These are phyloP conservation scores for Euphorbia peplus DNA, from an alignment of 345 rosid species.

Conservation along the genomic window DNA sequence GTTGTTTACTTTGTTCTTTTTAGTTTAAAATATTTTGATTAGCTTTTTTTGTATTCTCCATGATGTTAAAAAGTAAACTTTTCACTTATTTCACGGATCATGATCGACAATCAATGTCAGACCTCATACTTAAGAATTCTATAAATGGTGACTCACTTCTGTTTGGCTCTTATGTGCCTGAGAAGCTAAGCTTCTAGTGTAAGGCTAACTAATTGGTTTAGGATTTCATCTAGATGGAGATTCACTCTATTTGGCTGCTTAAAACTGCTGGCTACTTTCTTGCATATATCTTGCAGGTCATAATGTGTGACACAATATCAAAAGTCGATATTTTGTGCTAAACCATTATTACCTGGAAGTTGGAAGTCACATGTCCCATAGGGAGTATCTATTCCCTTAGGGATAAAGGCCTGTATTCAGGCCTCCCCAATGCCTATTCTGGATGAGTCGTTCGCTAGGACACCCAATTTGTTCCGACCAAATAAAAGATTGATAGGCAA, in stretches of 20 bases:
- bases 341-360: neutral
- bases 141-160: too few species aligned
- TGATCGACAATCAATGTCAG: neutral
- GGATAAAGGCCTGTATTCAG: neutral
- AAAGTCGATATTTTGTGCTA: neutral
- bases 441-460: too few species aligned
- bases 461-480: neutral
- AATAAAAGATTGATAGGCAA: neutral
- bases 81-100: neutral
- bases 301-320: too few species aligned
- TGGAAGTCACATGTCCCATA: neutral
- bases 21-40: neutral
- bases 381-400: neutral
- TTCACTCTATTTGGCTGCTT: neutral
- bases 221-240: too few species aligned
- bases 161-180: too few species aligned
- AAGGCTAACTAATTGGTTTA: neutral
- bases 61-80: neutral
- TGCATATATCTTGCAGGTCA: neutral
- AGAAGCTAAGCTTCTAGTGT: neutral
- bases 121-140: neutral
- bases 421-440: neutral
- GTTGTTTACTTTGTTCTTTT: slow-evolving; percentile 12
- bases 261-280: neutral
- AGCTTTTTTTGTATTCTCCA: neutral